Conservation (phyloP, 345 rosid genomes). For the Linum trigynum region DNA sequence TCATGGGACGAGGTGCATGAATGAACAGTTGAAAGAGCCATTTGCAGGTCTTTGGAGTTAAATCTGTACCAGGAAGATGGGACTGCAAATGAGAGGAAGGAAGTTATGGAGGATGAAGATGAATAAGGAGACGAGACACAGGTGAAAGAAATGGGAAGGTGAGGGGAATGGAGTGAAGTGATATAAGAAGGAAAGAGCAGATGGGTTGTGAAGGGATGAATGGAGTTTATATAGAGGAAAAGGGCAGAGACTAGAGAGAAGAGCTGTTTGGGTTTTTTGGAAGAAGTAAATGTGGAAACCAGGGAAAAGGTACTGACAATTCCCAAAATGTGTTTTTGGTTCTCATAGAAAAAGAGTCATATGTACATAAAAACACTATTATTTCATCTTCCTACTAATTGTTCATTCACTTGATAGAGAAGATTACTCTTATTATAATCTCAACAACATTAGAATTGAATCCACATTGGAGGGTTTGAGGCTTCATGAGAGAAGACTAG, state of each 20-base stretch:
- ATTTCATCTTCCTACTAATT: no score
- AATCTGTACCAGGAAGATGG: background rate
- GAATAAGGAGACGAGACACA: background rate
- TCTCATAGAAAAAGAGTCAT: background rate
- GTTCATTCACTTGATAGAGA: no score
- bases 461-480: no score
- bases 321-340: background rate
- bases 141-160: background rate
- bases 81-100: background rate
- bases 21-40: background rate
- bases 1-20: background rate
- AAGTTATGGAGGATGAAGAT: background rate
- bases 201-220: conserved; percentile 4
- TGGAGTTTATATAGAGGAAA: conserved; percentile 2
- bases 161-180: background rate
- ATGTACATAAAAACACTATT: background rate
- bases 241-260: background rate
- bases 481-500: no score
- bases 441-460: no score
- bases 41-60: background rate
- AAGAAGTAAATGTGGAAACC: background rate
- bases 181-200: background rate
- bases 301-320: background rate
- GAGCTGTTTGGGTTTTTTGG: background rate
- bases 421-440: no score